Evolutionary conservation across 208 protist species (phyloP), one percentile per base, ranked within the genome.

Genomic region (Porcisia hertigi): DNA sequence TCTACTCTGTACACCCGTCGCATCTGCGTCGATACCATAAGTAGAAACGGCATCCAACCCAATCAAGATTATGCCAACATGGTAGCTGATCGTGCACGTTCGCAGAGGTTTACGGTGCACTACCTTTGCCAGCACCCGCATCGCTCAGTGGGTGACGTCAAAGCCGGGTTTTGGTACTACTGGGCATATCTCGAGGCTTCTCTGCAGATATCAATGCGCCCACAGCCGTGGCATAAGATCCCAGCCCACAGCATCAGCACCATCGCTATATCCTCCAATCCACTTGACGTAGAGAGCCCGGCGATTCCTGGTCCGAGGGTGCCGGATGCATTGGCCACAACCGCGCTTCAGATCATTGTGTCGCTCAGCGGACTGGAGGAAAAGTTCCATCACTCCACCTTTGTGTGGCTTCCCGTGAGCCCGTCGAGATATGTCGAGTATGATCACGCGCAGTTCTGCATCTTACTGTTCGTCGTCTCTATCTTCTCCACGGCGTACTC

Each of bases 301-400:
- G 54, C 18, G 43, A 11, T 12, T n/a, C 23, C 23, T 1, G 53
- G 36, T 39, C 25, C 20, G 36, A 16, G 54, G 23, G 62, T 80
- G 23, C 57, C 72, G 16, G 58, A 70, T 25, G 20, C n/a, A 34
- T 34, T 79, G n/a, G 67, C 55, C 30, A 57, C 41, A 52, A 69
- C 84, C 11, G 71, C 81, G 54, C 57, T 86, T 23, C 47, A 82
- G 49, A 62, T 87, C 45, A 81, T 94, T 53, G 69, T 83, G 36
- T 86, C 87, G 6, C 69, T 94, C n/a, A 92, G 84, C 45, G 87
- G 88, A 8, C 69, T 94, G 53, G 85, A 94, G 64, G 87, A 94
- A 69, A 83, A 86, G 30, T 89, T 92, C 36, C 87, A 92, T 81
- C 89, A 92, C 77, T 88, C 89, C 71, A 89, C 79, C 14, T 94